Evolutionary conservation across 768 basidiomycete genomes (phyloP), one percentile per base, ranked within the genome.

Genomic region (Russula brevipes): DNA sequence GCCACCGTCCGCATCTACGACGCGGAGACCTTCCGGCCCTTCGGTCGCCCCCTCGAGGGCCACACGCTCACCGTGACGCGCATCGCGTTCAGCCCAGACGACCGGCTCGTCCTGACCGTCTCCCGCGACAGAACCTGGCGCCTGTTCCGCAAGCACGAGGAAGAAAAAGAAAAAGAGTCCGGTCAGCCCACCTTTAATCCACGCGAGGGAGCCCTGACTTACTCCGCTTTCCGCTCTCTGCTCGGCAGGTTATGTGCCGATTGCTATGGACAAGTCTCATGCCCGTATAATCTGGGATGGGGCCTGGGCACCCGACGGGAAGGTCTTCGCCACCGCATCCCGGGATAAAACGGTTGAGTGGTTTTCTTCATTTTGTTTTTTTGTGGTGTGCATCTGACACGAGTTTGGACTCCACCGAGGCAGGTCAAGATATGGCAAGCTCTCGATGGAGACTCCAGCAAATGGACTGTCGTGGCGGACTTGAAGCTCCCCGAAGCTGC

Each of bases 271-370:
- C 61, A 96, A 91, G 75, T 86, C 91, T 0, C 97, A 98, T 73
- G 82, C 83, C 1, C 83, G 97, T 44, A 97, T 99, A 70, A 89
- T 99, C 41, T 95, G 97, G 94, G 97, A 98, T 72, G 91, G 90
- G 70, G 84, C 86, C 14, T 99, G 95, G 94, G 80, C 89, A 1
- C 70, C 76, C 1, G 87, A 91, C 67, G 85, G 86, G 7, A 82
- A 86, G 68, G 70, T 88, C 16, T 99, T 99, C 70, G 94, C 86
- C 11, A 98, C 97, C 3, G 95, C 91, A 1, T 94, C 95, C 3
- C 83, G 97, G 47, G 97, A 99, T 75, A 98, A 96, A 77, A 92
- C 91, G 14, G 95, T 92, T 67, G 59, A 82, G 36, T 36, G 10
- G 24, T 46, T 35, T n/a, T 9, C 17, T 38, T 16, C 17, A 17